A percentile compares a stretch with the other conserved stretches of the same genome.
These are phyloP conservation scores for Chloris gayana DNA, from an alignment of 176 grass and related monocot species.

Conservation along the genomic window DNA sequence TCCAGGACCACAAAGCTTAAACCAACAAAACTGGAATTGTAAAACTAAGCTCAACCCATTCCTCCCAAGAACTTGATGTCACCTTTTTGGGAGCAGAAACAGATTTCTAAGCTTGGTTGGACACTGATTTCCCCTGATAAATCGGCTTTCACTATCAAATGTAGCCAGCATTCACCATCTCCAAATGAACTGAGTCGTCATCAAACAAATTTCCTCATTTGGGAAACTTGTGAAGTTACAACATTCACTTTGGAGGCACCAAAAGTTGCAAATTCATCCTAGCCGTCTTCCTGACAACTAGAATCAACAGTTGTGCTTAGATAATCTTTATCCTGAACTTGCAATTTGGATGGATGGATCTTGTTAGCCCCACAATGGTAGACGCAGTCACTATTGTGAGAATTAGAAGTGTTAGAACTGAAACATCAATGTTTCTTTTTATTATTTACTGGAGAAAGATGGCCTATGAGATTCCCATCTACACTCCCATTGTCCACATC, in stretches of 20 bases:
- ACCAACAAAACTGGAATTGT: background rate
- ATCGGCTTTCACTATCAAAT: background rate
- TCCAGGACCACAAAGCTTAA: background rate
- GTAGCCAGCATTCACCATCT: background rate
- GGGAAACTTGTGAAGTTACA: constrained; percentile 1
- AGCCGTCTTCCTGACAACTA: constrained; percentile 9
- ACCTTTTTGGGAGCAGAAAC: background rate
- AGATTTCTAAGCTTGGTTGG: background rate
- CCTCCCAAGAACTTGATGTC: background rate
- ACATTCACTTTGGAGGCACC: background rate
- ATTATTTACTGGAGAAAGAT: constrained; percentile 15
- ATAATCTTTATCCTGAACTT: constrained; percentile 5
- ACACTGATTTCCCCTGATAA: background rate
- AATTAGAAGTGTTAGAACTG: background rate
- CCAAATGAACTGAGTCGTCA: background rate
- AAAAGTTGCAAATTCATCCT: background rate
- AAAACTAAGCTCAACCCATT: background rate
- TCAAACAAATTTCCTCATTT: constrained; percentile 17
- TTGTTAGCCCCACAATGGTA: background rate
- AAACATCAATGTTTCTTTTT: background rate
- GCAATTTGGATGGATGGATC: background rate
- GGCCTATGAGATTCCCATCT: constrained; percentile 2
- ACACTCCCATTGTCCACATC: constrained; percentile 22
- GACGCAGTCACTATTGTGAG: background rate
- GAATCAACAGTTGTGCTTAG: background rate